A percentile compares a stretch with the other conserved stretches of the same genome.
phyloP scores from a whole-genome alignment of 2,329 filamentous ascomycete species.

The Catunica adiposa region DNA sequence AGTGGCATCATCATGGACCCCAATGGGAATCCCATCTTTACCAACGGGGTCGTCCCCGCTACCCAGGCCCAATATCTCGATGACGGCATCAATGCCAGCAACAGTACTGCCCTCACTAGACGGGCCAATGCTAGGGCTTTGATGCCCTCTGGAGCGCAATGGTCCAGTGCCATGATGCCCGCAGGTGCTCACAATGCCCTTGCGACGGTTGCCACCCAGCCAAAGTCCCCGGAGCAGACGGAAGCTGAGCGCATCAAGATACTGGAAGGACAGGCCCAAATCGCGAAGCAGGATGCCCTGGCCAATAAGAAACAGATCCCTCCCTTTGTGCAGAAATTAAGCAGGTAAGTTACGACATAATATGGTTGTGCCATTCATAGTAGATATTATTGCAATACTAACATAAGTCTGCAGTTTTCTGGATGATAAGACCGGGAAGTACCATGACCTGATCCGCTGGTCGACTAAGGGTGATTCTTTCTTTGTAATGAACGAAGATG shows the following conservation, averaged over 20 bases:
- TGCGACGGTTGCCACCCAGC: conserved; percentile 4
- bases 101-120: conserved; percentile 36
- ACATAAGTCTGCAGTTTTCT: conserved; percentile 53
- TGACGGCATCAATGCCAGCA: conserved; percentile 18
- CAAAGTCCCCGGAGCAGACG: conserved; percentile 14
- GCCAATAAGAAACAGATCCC: conserved; percentile 89
- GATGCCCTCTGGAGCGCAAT: conserved; percentile 24
- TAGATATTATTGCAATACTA: too few species aligned
- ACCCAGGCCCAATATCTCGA: conserved; percentile 8
- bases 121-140: conserved; percentile 35
- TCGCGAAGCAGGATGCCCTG: conserved; percentile 75
- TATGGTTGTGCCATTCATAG: too few species aligned
- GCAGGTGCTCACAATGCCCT: conserved; percentile 10
- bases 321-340: conserved; percentile 93
- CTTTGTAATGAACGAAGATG: conserved; percentile 90
- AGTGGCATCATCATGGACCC: conserved; percentile 8
- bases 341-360: conserved; percentile 49
- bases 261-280: conserved; percentile 60
- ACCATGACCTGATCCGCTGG: conserved; percentile 91
- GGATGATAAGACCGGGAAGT: conserved; percentile 58
- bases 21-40: conserved; percentile 4
- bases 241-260: conserved; percentile 60
- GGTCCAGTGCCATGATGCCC: conserved; percentile 10
- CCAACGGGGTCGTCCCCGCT: conserved; percentile 1
- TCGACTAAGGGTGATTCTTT: conserved; percentile 94